A percentile compares a stretch with the other conserved stretches of the same genome.
Conservation (phyloP, 805 yeast genomes). For the Sungouiella blattae region DNA sequence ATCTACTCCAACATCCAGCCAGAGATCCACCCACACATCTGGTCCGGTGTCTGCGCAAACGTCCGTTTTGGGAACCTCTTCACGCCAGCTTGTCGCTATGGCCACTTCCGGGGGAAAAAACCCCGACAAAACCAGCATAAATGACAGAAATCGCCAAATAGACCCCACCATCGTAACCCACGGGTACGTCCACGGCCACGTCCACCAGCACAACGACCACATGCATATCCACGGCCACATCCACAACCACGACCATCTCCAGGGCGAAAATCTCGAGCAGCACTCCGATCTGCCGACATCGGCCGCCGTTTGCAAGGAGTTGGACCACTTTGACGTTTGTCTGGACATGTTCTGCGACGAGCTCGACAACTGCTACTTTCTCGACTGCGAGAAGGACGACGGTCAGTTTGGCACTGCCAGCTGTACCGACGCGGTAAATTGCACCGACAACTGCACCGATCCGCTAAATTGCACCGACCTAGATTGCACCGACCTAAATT, state of each 20-base stretch:
- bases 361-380: constrained; percentile 42
- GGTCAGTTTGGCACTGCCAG: constrained; percentile 2
- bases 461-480: constrained; percentile 2
- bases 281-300: background rate
- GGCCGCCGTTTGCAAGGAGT: constrained; percentile 20
- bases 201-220: constrained; percentile 58
- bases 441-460: constrained; percentile 2
- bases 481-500: constrained; percentile 5
- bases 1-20: too few relatives aligned
- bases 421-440: too few relatives aligned
- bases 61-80: too few relatives aligned
- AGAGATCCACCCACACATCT: too few relatives aligned
- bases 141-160: too few relatives aligned
- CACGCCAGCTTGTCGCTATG: too few relatives aligned
- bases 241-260: constrained; percentile 45
- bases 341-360: constrained; percentile 41
- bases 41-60: too few relatives aligned
- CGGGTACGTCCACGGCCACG: constrained; percentile 66
- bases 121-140: too few relatives aligned
- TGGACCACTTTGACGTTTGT: constrained; percentile 32
- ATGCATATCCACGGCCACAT: constrained; percentile 69
- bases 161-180: constrained; percentile 36
- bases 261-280: constrained; percentile 5
- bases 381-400: constrained; percentile 23
- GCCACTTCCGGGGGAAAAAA: too few relatives aligned